Conservation (phyloP, 176 grass and related monocot genomes). For the Aegilops longissima region DNA sequence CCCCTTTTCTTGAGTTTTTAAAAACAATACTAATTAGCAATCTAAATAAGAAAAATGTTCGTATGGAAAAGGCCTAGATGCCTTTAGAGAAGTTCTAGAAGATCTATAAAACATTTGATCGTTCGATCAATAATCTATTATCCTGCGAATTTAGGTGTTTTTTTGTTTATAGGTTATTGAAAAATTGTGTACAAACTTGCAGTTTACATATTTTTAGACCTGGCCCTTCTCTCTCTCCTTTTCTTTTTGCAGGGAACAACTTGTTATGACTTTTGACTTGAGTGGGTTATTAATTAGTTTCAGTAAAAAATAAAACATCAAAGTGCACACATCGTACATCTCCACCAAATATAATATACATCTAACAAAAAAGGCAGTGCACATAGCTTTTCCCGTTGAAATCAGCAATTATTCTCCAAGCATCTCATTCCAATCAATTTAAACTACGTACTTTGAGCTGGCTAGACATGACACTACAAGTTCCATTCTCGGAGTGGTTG, state of each 20-base stretch:
- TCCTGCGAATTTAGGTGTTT: background rate
- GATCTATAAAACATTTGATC: too few relatives aligned
- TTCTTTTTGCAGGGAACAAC: background rate
- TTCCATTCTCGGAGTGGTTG: background rate
- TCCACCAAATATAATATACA: background rate
- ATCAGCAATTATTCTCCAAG: background rate
- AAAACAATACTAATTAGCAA: too few relatives aligned
- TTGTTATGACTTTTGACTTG: too few relatives aligned
- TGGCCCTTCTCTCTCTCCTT: background rate
- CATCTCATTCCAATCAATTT: background rate
- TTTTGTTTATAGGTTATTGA: background rate
- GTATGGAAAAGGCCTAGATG: too few relatives aligned
- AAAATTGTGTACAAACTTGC: background rate
- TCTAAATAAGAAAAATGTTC: too few relatives aligned
- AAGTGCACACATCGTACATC: background rate
- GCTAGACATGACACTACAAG: background rate
- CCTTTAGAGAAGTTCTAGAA: background rate
- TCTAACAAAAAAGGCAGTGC: background rate
- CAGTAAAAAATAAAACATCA: too few relatives aligned
- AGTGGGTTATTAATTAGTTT: background rate
- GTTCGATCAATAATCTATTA: too few relatives aligned
- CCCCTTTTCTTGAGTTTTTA: too few relatives aligned
- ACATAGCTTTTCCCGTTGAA: background rate
- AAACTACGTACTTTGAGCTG: background rate
- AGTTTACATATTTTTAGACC: background rate